Percentiles rank a stretch among this genome's conserved stretches.
Conservation (phyloP, 177 flowering plant genomes). For the Telopea speciosissima region DNA sequence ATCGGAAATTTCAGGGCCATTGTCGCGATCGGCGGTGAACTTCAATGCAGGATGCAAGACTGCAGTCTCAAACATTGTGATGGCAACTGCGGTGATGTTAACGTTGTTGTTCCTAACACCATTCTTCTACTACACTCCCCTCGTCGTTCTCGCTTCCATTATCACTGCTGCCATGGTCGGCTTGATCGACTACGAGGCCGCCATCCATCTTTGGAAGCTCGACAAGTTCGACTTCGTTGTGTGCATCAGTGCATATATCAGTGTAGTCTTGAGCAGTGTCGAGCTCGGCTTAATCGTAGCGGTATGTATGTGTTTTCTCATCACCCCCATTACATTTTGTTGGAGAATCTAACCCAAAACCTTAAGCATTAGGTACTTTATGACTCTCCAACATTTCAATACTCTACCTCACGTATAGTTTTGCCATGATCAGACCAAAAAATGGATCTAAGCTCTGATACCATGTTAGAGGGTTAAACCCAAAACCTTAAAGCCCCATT, state of each 20-base stretch:
- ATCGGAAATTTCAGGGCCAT: slow-evolving; percentile 25
- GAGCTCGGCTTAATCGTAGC: slow-evolving; percentile 63
- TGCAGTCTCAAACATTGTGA: slow-evolving; percentile 42
- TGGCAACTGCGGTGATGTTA: slow-evolving; percentile 30
- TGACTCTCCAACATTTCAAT: too few relatives aligned
- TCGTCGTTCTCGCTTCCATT: slow-evolving; percentile 51
- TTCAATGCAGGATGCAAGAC: slow-evolving; percentile 40
- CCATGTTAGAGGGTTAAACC: too few relatives aligned
- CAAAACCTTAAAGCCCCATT: too few relatives aligned
- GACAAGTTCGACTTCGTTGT: slow-evolving; percentile 63
- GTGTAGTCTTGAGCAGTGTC: slow-evolving; percentile 50
- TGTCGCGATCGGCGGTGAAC: slow-evolving; percentile 42
- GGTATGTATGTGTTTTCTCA: too few relatives aligned
- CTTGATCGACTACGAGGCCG: slow-evolving; percentile 43
- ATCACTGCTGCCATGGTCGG: slow-evolving; percentile 54
- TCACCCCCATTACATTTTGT: too few relatives aligned
- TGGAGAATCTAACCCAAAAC: too few relatives aligned
- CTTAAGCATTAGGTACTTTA: too few relatives aligned
- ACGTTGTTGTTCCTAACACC: slow-evolving; percentile 33
- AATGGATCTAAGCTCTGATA: too few relatives aligned
- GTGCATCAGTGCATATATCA: slow-evolving; percentile 61
- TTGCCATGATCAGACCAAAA: too few relatives aligned
- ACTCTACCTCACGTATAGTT: too few relatives aligned
- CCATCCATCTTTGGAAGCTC: slow-evolving; percentile 47
- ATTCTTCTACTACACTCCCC: slow-evolving; percentile 42